Evolutionary conservation across 176 grass and related monocot genomes (phyloP).

Genomic region (Tuctoria greenei): DNA sequence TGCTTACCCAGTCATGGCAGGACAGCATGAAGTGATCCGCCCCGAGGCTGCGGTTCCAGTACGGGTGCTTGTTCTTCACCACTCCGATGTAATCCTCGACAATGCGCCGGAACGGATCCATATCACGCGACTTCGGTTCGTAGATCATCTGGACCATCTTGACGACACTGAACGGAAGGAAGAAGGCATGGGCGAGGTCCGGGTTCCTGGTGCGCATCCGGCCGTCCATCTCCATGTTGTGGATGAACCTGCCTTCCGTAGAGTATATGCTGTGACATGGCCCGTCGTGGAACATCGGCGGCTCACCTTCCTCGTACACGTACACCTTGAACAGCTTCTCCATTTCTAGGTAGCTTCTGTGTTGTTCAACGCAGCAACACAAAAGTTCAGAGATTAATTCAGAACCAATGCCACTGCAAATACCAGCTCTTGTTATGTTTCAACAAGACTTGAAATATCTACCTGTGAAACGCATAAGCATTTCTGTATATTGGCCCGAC

Average conservation of each 20-base stretch:
- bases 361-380: background rate
- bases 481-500: constrained; percentile 66
- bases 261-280: constrained; percentile 92
- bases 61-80: constrained; percentile 54
- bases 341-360: constrained; percentile 93
- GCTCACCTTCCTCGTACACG: constrained; percentile 88
- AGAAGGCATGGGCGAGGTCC: constrained; percentile 61
- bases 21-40: constrained; percentile 94
- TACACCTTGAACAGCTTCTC: constrained; percentile 81
- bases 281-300: constrained; percentile 91
- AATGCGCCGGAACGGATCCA: constrained; percentile 54
- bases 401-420: background rate
- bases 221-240: constrained; percentile 62
- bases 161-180: constrained; percentile 85
- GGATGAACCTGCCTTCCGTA: constrained; percentile 84
- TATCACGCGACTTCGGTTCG: constrained; percentile 44
- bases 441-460: background rate
- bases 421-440: no score
- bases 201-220: constrained; percentile 56
- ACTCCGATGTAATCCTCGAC: constrained; percentile 67
- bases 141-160: constrained; percentile 89
- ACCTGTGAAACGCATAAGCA: constrained; percentile 84
- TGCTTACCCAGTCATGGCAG: constrained; percentile 89
- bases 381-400: background rate
- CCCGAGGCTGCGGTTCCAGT: constrained; percentile 80